Evolutionary conservation across 2,329 filamentous ascomycete species (phyloP).

Genomic region (Alternaria brassicae): DNA sequence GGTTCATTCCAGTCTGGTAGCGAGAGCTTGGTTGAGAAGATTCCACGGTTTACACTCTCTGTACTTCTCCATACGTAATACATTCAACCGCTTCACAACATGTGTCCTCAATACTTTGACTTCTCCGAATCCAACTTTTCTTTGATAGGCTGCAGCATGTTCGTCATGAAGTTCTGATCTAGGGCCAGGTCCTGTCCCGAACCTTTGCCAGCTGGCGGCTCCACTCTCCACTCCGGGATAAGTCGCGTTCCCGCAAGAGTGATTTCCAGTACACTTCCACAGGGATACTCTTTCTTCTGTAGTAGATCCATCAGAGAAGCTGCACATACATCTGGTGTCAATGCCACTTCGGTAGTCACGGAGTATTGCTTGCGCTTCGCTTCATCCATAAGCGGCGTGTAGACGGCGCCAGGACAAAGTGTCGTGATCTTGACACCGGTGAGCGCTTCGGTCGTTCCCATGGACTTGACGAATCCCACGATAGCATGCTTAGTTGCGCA

Average conservation of each 20-base stretch:
- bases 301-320: conserved; percentile 30
- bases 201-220: conserved; percentile 28
- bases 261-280: conserved; percentile 37
- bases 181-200: conserved; percentile 26
- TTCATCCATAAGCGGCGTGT: conserved; percentile 36
- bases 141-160: conserved; percentile 32
- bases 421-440: conserved; percentile 43
- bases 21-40: not conserved
- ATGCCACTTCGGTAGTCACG: conserved; percentile 10
- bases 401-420: conserved; percentile 36
- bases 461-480: conserved; percentile 41
- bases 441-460: conserved; percentile 33
- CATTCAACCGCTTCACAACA: not conserved
- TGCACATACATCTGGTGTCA: conserved; percentile 35
- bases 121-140: conserved; percentile 27
- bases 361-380: conserved; percentile 35
- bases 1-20: not conserved
- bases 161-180: conserved; percentile 19
- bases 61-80: not conserved
- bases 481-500: conserved; percentile 44
- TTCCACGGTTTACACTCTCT: not conserved
- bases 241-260: conserved; percentile 26
- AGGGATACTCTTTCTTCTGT: conserved; percentile 39
- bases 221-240: conserved; percentile 40
- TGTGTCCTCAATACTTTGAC: conserved; percentile 16